Percentiles rank a stretch among this genome's conserved stretches.
Conservation (phyloP, 2,329 filamentous ascomycete species). For the Beauveria sp. region DNA sequence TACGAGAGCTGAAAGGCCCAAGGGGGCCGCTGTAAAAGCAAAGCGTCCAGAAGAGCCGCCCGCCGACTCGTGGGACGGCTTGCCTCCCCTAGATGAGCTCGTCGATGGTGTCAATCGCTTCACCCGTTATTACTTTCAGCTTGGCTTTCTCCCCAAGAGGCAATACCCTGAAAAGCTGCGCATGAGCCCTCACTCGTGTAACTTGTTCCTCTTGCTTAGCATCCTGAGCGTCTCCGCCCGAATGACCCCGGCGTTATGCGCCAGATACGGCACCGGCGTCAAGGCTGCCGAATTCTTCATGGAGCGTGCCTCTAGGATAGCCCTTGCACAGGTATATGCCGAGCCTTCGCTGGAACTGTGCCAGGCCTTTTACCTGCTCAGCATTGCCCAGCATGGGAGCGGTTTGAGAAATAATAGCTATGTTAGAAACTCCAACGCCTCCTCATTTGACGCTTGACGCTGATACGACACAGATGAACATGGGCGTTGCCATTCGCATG, state of each 20-base stretch:
- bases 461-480: slow-evolving; percentile 37
- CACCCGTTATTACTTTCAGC: slow-evolving; percentile 49
- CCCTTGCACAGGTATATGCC: slow-evolving; percentile 42
- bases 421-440: slow-evolving; percentile 27
- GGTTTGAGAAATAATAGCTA: slow-evolving; percentile 46
- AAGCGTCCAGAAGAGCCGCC: slow-evolving; percentile 15
- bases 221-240: slow-evolving; percentile 51
- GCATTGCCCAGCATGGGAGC: slow-evolving; percentile 51
- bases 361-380: slow-evolving; percentile 51
- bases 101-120: slow-evolving; percentile 47
- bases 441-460: not conserved
- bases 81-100: slow-evolving; percentile 42
- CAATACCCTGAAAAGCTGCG: slow-evolving; percentile 40
- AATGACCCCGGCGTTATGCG: slow-evolving; percentile 40
- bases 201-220: slow-evolving; percentile 46
- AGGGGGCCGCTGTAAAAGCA: slow-evolving; percentile 30
- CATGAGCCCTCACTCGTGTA: slow-evolving; percentile 40
- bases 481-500: slow-evolving; percentile 50
- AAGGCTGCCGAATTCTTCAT: slow-evolving; percentile 47
- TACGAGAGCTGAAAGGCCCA: slow-evolving; percentile 39
- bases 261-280: slow-evolving; percentile 42
- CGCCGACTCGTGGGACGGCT: slow-evolving; percentile 38
- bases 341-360: slow-evolving; percentile 47
- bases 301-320: slow-evolving; percentile 39
- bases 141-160: slow-evolving; percentile 50